phyloP scores from a whole-genome alignment of 179 eudicot species.

The Patellifolia procumbens region DNA sequence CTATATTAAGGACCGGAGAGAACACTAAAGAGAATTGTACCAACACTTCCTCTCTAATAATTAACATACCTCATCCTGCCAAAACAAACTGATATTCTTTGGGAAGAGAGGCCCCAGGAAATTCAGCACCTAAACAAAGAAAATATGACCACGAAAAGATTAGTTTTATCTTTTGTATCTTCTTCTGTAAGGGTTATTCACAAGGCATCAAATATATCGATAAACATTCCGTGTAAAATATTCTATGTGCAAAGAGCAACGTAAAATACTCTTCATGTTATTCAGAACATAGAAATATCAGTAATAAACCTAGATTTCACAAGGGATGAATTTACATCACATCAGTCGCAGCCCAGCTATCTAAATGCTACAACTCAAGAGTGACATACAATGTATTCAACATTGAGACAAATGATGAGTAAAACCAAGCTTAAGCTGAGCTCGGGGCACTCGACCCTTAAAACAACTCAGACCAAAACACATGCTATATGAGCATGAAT shows the following conservation, averaged over 20 bases:
- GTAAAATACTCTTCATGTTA: neutral
- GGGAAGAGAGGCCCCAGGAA: constrained; percentile 88
- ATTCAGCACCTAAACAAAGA: constrained; percentile 66
- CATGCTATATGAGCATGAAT: too few relatives aligned
- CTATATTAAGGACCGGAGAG: neutral
- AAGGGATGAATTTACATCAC: too few relatives aligned
- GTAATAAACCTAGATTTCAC: too few relatives aligned
- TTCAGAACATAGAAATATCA: too few relatives aligned
- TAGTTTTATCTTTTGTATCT: neutral
- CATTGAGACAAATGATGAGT: too few relatives aligned
- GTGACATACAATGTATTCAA: neutral
- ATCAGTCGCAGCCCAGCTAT: too few relatives aligned
- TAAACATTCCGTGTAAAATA: too few relatives aligned
- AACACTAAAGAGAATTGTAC: neutral
- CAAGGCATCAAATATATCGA: constrained; percentile 11
- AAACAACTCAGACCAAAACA: too few relatives aligned
- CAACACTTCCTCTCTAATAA: constrained; percentile 2
- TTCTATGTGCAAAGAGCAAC: neutral
- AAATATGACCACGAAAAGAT: neutral
- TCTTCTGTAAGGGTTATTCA: neutral
- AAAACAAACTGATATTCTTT: constrained; percentile 76
- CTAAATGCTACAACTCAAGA: neutral
- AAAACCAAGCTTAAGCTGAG: too few relatives aligned
- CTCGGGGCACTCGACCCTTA: too few relatives aligned
- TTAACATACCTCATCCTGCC: constrained; percentile 94